Percentiles rank a stretch among this genome's conserved stretches.
These are phyloP conservation scores for Jatropha curcas DNA, from an alignment of 345 rosid genomes.

Conservation along the genomic window DNA sequence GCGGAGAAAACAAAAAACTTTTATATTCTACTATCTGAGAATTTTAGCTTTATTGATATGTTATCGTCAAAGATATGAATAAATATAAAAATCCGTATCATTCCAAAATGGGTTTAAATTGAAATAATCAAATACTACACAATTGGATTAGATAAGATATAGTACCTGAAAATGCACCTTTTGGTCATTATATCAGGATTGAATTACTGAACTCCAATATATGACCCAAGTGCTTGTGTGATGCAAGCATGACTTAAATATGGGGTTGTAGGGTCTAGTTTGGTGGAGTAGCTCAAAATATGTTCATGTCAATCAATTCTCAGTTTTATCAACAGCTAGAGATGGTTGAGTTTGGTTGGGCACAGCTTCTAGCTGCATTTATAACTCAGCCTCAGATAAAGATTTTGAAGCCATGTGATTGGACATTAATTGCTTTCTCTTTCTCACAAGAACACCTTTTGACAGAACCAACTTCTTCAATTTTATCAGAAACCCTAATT, in stretches of 20 bases:
- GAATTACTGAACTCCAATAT: neutral
- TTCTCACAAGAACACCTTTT: too few species aligned
- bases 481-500: too few species aligned
- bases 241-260: conserved; percentile 11
- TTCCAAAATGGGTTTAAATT: too few species aligned
- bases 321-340: neutral
- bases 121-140: too few species aligned
- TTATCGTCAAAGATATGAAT: too few species aligned
- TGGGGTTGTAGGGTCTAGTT: neutral
- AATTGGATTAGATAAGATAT: too few species aligned
- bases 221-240: neutral
- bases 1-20: too few species aligned
- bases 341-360: neutral
- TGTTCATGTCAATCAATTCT: conserved; percentile 14
- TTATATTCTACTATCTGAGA: too few species aligned
- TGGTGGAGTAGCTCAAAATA: conserved; percentile 21
- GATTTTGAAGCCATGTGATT: neutral
- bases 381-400: neutral
- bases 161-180: too few species aligned
- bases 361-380: neutral
- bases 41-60: too few species aligned
- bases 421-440: neutral
- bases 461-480: too few species aligned
- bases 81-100: too few species aligned
- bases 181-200: conserved; percentile 1